A percentile compares a stretch with the other conserved stretches of the same genome.
Evolutionary conservation across 2,329 filamentous ascomycete genomes (phyloP).

Genomic region (Trichoderma atroviride): DNA sequence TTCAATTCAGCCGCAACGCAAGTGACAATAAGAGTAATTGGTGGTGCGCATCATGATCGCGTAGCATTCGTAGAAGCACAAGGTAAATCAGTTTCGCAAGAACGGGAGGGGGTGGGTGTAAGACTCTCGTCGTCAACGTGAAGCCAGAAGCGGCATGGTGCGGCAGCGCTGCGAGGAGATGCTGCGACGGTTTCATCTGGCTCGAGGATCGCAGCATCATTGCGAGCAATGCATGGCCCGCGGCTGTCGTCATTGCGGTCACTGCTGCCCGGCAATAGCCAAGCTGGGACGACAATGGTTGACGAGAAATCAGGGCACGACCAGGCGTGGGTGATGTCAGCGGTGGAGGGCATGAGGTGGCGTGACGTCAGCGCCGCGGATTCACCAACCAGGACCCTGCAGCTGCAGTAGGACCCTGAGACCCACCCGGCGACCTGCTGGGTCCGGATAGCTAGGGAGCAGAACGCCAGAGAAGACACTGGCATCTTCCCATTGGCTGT

Average conservation of each 20-base stretch:
- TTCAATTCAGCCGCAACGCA: conserved; percentile 5
- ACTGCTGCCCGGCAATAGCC: not conserved
- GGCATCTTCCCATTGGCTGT: conserved; percentile 21
- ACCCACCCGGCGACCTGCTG: conserved; percentile 15
- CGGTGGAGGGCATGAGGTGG: conserved; percentile 23
- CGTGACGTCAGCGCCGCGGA: conserved; percentile 36
- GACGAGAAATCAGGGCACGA: conserved; percentile 21
- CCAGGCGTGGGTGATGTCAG: conserved; percentile 34
- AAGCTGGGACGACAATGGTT: conserved; percentile 9
- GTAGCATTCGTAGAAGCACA: conserved; percentile 7
- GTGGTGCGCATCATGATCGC: conserved; percentile 25
- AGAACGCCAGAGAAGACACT: conserved; percentile 20
- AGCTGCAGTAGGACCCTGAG: conserved; percentile 32
- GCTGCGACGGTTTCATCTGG: not conserved
- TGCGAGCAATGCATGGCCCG: not conserved
- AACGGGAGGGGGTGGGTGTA: conserved; percentile 8
- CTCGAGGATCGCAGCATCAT: conserved; percentile 2
- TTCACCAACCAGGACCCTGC: conserved; percentile 33
- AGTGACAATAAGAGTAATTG: not conserved
- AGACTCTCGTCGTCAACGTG: not conserved
- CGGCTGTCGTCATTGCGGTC: conserved; percentile 24
- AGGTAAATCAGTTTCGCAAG: not conserved
- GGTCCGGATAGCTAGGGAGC: not conserved
- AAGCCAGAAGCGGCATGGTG: conserved; percentile 11
- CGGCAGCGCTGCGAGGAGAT: not conserved